Evolutionary conservation across 202 grass and related monocot species (phyloP), one percentile per base, ranked within the genome.

Genomic region (Panicum hallii): DNA sequence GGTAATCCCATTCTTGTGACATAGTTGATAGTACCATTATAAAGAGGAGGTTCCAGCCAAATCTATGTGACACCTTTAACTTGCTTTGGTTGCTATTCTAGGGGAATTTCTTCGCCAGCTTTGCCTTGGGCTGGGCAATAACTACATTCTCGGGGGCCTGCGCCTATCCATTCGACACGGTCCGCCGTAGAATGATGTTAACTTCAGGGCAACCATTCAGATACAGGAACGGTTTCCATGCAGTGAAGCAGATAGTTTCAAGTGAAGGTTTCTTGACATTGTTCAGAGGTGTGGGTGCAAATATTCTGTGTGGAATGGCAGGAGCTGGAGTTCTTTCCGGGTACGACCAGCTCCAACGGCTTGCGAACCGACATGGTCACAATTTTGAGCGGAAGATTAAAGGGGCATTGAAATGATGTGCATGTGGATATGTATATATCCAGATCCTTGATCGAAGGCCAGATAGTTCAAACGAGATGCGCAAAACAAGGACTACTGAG

Each of bases 131-230:
- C 61, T 96, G 97, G 97, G 69, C 90, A 48, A 86, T 94, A 84
- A 96, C 97, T 22, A 99, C 91, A 45, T 99, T 92, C 82, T 99
- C 97, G 0, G 91, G 96, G 57, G 72, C 89, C 7, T 99, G 91
- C 10, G 90, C 90, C 63, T 92, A 95, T 76, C 93, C 93, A 86
- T 99, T 99, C 3, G 96, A 99, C 66, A 99, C 96, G 12, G 82
- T 95, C 70, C 93, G 93, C 15, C 83, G 96, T 63, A 94, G 96
- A 73, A 99, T 99, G 96, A 95, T 99, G 96, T 64, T 99, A 46
- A 95, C 96, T 54, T 92, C 96, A 34, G 83, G 88, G 40, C 84
- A 99, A 11, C 83, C 91, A n/a, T 87, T 83, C 72, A 99, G 95
- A 84, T 99, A 99, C 76, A 78, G 63, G 53, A 94, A 66, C 0